A percentile compares a stretch with the other conserved stretches of the same genome.
Conservation (phyloP, 164 flowering plant genomes). For the Platanus orientalis region DNA sequence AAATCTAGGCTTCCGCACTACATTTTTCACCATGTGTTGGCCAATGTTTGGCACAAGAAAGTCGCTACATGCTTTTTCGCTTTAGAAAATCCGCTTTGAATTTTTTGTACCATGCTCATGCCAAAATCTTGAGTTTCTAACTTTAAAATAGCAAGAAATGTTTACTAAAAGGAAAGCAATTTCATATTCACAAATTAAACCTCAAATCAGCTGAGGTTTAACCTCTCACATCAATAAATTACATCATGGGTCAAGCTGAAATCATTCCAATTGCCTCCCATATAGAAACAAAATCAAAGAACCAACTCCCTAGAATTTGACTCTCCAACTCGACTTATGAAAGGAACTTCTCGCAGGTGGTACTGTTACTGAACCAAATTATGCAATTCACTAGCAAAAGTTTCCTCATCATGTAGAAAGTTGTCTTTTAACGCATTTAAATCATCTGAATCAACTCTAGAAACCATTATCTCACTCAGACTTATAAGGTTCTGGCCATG, state of each 20-base stretch:
- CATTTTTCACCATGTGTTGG: no score
- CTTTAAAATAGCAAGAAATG: no score
- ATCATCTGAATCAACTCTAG: conserved; percentile 7
- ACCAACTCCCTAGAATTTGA: conserved; percentile 24
- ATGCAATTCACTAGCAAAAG: conserved; percentile 16
- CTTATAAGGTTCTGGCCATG: conserved; percentile 2
- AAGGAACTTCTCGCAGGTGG: conserved; percentile 7
- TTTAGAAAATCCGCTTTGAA: no score
- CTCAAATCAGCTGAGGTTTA: no score
- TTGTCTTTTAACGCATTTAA: conserved; percentile 12
- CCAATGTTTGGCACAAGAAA: no score
- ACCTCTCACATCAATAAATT: conserved; percentile 13
- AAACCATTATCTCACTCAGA: conserved; percentile 7
- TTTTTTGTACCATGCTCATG: no score
- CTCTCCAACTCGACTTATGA: conserved; percentile 24
- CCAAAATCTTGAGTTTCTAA: no score
- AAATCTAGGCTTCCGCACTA: no score
- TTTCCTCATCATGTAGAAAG: conserved; percentile 10
- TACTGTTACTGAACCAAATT: not conserved
- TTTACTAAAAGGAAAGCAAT: no score
- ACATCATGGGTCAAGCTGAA: conserved; percentile 27
- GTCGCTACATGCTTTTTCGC: no score
- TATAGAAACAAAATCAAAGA: conserved; percentile 27
- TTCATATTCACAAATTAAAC: no score
- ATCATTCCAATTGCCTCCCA: conserved; percentile 26